Percentiles rank a stretch among this genome's conserved stretches.
Evolutionary conservation across 1,139 yeast species (phyloP).

Genomic region (Geotrichum australiense): DNA sequence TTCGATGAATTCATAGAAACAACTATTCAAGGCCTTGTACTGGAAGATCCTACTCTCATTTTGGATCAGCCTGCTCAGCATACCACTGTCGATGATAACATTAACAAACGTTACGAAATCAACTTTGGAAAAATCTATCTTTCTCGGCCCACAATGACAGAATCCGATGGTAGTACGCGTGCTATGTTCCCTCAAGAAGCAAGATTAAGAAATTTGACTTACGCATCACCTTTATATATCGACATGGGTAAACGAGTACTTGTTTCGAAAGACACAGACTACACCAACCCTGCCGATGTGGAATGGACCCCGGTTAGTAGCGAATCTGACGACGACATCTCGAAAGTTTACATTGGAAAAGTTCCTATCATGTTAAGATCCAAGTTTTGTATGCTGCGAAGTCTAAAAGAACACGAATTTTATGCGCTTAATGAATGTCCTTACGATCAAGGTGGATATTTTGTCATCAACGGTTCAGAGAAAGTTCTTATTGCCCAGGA

Average conservation of each 20-base stretch:
- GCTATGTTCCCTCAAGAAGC: constrained; percentile 99
- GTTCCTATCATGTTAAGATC: constrained; percentile 98
- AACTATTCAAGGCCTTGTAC: constrained; percentile 90
- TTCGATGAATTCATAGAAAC: constrained; percentile 97
- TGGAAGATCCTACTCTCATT: constrained; percentile 92
- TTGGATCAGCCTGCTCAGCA: constrained; percentile 98
- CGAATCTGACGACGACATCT: constrained; percentile 54
- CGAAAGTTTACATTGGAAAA: constrained; percentile 85
- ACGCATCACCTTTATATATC: constrained; percentile 91
- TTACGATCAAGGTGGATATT: constrained; percentile 98
- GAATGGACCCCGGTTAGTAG: constrained; percentile 58
- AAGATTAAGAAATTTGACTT: constrained; percentile 87
- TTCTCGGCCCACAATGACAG: constrained; percentile 96
- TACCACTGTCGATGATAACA: constrained; percentile 80
- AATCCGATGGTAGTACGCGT: constrained; percentile 98
- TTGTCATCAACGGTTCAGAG: constrained; percentile 96
- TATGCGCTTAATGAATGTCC: constrained; percentile 97
- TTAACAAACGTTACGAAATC: constrained; percentile 88
- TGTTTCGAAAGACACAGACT: constrained; percentile 68
- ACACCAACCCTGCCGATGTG: constrained; percentile 42
- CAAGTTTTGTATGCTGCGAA: constrained; percentile 89
- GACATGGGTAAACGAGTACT: constrained; percentile 91
- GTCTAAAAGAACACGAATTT: constrained; percentile 87
- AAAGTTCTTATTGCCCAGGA: constrained; percentile 98
- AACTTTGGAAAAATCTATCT: constrained; percentile 94